Base-by-base conservation (phyloP, 2,329 filamentous ascomycete species). In the Trichoderma citrinoviride region DNA sequence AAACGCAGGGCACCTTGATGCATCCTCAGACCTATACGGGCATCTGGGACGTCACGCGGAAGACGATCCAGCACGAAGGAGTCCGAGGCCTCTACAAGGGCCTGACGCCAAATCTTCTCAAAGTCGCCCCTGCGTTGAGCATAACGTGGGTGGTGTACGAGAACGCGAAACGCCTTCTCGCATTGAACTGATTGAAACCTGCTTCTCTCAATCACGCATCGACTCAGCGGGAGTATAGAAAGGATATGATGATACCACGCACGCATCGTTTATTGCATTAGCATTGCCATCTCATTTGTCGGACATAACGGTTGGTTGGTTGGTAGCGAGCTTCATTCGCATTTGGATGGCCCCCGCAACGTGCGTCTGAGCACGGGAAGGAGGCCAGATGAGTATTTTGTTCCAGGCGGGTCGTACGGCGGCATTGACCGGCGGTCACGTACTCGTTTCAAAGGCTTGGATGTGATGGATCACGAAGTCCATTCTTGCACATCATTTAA, bases 81-180 rank as follows among this genome's bases (percentile, higher is more conserved):
- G 75, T 91, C 43, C 85, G 91, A 66, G 95, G 95, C 2, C 81
- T 99, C 65, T 99, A 97, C 83, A 97, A 96, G 78, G 95, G 95
- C 1, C 82, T 98, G 69, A 97, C 94, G 47, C 95, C 95, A 5
- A 99, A 98, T 75, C 81, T 99, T 44, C 83, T 99, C 71, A 99
- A 99, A 81, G 95, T 99, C 41, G 93, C 95, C 10, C 95, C 95
- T 2, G 93, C 95, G 33, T 89, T 99, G 61, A 97, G 93, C 72
- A 98, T 99, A 75, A 93, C 92, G 62, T 97, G 95, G 82, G 87
- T 96, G 72, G 90, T 95, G 67, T 97, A 97, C 74, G 93, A 97
- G 79, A 95, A 95, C 74, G 87, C 91, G 63, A 97, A 97, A 82
- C 86, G 83, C 71, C 75, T 90, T 40, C 81, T 96, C 69, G 77